Evolutionary conservation across 2,329 filamentous ascomycete species (phyloP), one percentile per base, ranked within the genome.

Genomic region (Pestalotiopsis sp.): DNA sequence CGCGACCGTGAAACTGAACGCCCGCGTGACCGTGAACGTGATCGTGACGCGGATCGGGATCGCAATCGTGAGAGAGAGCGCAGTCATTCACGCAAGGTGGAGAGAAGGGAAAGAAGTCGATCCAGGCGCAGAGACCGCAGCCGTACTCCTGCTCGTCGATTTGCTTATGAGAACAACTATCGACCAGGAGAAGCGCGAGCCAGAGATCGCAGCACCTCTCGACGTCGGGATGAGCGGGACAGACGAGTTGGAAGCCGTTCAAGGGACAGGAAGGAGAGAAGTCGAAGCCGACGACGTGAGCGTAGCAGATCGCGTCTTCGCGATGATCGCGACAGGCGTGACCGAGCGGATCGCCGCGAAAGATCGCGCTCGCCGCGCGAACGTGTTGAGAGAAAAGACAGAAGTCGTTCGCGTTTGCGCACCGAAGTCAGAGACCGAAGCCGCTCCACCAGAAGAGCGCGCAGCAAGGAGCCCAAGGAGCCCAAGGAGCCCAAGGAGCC

Each of bases 301-400:
- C 73, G 71, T 31, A 78, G 76, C 65, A 75, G 74, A 66, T 76
- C 76, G 57, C 74, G 70, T 41, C 72, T 68, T n/a, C 72, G 69
- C 69, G 76, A 78, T 17, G 76, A 76, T 45, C 73, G 75, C 20
- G 76, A 77, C n/a, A 75, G 71, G 66, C 75, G 75, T 27, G 76
- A 73, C 13, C 73, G 71, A 20, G 73, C 74, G 52, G 71, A 72
- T 62, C 73, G 73, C 27, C 73, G 74, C 2, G 76, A 77, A 11
- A 75, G 77, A n/a, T 77, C 77, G 14, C 75, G 77, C 52, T 78
- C 77, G 4, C 75, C 77, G 66, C 74, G 73, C 25, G 71, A 75
- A 23, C 71, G 75, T 45, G 72, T 73, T 17, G 76, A 77, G 40
- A 74, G 76, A 66, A 75, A 73, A 40, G 76, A 77, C 61, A 72